Evolutionary conservation across 2,329 filamentous ascomycete genomes (phyloP).

Genomic region (Penicillium sp.): DNA sequence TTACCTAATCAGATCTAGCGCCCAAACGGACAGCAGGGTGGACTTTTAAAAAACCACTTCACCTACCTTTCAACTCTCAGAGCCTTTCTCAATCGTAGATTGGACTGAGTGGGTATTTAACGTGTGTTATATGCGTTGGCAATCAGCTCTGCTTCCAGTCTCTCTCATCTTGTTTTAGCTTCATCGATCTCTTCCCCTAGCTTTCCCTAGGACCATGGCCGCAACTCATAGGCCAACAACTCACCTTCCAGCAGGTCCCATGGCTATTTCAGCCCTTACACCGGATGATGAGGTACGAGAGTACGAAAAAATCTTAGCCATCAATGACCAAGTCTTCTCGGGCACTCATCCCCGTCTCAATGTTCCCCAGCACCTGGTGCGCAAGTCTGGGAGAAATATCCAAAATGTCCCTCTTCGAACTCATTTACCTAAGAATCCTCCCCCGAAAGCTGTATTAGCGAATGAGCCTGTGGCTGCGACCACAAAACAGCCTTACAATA

Average conservation of each 20-base stretch:
- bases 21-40: constrained; percentile 8
- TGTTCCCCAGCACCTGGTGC: constrained; percentile 54
- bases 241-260: constrained; percentile 33
- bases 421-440: constrained; percentile 26
- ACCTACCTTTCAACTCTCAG: constrained; percentile 9
- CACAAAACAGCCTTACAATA: constrained; percentile 20
- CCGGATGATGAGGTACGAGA: constrained; percentile 60
- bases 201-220: constrained; percentile 29
- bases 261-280: constrained; percentile 26
- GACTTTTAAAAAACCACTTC: constrained; percentile 7
- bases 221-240: constrained; percentile 28
- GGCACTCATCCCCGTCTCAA: constrained; percentile 64
- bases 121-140: background rate
- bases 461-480: constrained; percentile 3
- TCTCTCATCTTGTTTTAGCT: constrained; percentile 8
- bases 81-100: constrained; percentile 5
- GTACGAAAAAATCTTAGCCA: constrained; percentile 75
- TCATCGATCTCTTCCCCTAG: constrained; percentile 8
- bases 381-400: constrained; percentile 38
- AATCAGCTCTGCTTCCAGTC: background rate
- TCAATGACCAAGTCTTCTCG: constrained; percentile 77
- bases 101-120: constrained; percentile 5
- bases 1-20: constrained; percentile 21
- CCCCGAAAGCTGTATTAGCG: constrained; percentile 9
- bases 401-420: constrained; percentile 33